Evolutionary conservation across 2,329 filamentous ascomycete species (phyloP).

Genomic region (Paecilomyces sp.): DNA sequence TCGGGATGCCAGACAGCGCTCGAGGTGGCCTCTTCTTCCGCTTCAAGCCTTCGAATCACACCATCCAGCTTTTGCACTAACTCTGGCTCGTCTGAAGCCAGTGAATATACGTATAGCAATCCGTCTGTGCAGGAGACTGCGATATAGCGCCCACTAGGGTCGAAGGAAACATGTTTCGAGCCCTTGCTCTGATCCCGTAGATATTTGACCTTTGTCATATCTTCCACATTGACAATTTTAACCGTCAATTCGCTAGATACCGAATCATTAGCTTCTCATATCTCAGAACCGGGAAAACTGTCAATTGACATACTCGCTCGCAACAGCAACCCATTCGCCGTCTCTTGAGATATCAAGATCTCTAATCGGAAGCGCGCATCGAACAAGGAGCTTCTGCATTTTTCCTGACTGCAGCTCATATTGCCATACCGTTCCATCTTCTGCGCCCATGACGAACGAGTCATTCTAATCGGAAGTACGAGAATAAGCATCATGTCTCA

Average conservation of each 20-base stretch:
- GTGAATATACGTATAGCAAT: slow-evolving; percentile 79
- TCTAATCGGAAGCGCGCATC: slow-evolving; percentile 77
- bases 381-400: slow-evolving; percentile 75
- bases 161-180: slow-evolving; percentile 88
- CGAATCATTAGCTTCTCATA: neutral
- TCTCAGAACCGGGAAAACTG: neutral
- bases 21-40: slow-evolving; percentile 68
- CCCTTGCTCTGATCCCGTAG: slow-evolving; percentile 77
- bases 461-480: slow-evolving; percentile 49
- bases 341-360: slow-evolving; percentile 79
- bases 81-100: slow-evolving; percentile 70
- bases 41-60: slow-evolving; percentile 70
- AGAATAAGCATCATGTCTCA: slow-evolving; percentile 4
- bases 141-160: slow-evolving; percentile 67
- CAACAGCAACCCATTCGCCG: slow-evolving; percentile 81
- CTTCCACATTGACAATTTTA: slow-evolving; percentile 75
- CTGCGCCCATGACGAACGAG: slow-evolving; percentile 81
- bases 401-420: slow-evolving; percentile 66
- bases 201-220: slow-evolving; percentile 68
- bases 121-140: slow-evolving; percentile 85
- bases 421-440: slow-evolving; percentile 92
- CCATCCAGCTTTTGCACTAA: slow-evolving; percentile 79
- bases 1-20: slow-evolving; percentile 87
- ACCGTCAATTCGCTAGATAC: slow-evolving; percentile 68
- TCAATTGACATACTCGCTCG: slow-evolving; percentile 64